These are phyloP conservation scores for Limonium bicolor DNA, from an alignment of 148 eudicot genomes.

Conservation along the genomic window DNA sequence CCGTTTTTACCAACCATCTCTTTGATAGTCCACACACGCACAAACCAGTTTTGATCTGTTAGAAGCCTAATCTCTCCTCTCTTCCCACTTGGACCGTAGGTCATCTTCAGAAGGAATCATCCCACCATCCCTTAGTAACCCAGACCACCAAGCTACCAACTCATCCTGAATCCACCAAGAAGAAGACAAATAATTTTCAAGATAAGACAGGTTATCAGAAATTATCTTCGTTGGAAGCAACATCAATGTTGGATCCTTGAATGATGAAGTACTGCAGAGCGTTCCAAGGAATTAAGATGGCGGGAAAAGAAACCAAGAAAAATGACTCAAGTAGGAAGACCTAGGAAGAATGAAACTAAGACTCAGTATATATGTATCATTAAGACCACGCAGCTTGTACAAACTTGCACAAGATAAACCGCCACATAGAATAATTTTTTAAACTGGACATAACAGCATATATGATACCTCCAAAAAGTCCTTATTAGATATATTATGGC, in stretches of 20 bases:
- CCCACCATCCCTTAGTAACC: slow-evolving; percentile 21
- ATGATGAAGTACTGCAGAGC: neutral
- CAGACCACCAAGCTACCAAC: slow-evolving; percentile 39
- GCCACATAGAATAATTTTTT: neutral
- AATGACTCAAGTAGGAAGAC: too few species aligned
- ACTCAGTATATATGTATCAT: too few species aligned
- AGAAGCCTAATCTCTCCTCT: slow-evolving; percentile 21
- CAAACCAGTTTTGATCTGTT: too few species aligned
- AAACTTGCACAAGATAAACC: neutral
- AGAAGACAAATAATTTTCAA: neutral
- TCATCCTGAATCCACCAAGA: slow-evolving; percentile 30
- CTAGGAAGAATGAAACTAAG: too few species aligned
- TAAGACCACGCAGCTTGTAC: too few species aligned
- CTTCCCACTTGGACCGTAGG: slow-evolving; percentile 7
- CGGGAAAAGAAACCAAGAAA: too few species aligned
- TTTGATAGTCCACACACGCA: too few species aligned
- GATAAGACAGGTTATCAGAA: neutral
- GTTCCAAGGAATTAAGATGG: neutral
- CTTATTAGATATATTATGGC: slow-evolving; percentile 43
- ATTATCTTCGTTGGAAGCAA: neutral
- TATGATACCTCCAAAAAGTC: slow-evolving; percentile 44
- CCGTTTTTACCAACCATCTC: too few species aligned
- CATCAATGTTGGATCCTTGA: neutral
- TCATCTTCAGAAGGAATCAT: slow-evolving; percentile 27
- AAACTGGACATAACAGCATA: neutral